Evolutionary conservation across 805 yeast genomes (phyloP), one percentile per base, ranked within the genome.

Genomic region (Metschnikowia drakensbergensis): DNA sequence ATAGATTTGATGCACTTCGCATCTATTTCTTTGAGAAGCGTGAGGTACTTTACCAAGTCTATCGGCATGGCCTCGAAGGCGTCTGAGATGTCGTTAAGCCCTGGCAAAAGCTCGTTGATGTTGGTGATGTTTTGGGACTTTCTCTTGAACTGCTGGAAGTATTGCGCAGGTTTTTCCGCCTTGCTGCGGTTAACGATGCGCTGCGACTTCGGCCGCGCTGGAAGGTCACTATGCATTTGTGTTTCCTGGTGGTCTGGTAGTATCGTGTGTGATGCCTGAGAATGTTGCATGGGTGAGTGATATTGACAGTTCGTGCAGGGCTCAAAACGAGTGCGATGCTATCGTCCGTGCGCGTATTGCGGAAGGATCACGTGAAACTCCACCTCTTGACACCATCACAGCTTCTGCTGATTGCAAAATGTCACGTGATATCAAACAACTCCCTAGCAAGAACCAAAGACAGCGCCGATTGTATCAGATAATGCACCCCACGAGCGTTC

Each of bases 81-180:
- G 69, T 94, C 99, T 39, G 88, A 76, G 47, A 94, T 80, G 64
- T 94, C 99, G 68, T 91, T 92, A 46, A 94, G 72, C 1, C 97
- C 98, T 0, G 97, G 96, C 34, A 72, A 60, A 38, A 72, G 63
- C 42, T 72, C 77, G 53, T 66, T 68, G 55, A 66, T 60, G 52
- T 57, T 62, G 52, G 57, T 56, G 48, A 71, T 58, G 50, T 60
- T 62, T 45, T 61, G 66, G 29, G 75, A 64, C 38, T 65, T 65
- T 46, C 58, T 64, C 46, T 64, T 63, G 60, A 65, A 71, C 50
- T 62, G 69, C 42, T 65, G 68, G 52, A 68, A 69, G 51, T 62
- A 59, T 51, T 61, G 61, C 37, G 54, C 49, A 13, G 55, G 46
- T 58, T 59, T 48, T 50, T 56, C 61, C 10, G 55, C 54, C 45